Conservation (phyloP, 2,329 filamentous ascomycete genomes). For the Chaetomiaceae sp. region DNA sequence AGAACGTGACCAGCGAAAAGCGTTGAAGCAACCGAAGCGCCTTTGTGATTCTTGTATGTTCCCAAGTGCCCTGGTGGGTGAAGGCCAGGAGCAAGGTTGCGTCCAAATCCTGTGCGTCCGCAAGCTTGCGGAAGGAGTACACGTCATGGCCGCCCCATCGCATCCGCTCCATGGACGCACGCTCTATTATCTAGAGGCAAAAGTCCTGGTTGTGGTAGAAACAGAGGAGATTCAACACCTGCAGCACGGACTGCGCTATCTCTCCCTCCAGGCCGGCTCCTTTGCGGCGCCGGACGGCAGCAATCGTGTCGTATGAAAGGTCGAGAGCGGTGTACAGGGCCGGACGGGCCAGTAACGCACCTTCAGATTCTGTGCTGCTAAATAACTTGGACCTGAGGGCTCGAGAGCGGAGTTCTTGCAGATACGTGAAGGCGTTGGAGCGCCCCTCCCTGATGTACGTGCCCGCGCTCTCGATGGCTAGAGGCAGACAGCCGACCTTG, state of each 20-base stretch:
- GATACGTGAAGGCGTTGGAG: constrained; percentile 1
- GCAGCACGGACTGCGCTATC: not conserved
- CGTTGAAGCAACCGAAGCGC: not conserved
- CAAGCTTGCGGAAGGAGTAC: not conserved
- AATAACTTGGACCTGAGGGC: not conserved
- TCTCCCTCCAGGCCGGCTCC: not conserved
- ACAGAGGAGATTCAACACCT: not conserved
- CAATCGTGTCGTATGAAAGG: constrained; percentile 5
- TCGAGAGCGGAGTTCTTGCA: not conserved
- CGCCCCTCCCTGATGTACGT: constrained; percentile 12
- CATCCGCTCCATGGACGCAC: not conserved
- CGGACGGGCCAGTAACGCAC: not conserved
- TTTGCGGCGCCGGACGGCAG: not conserved
- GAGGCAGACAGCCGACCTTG: constrained; percentile 23
- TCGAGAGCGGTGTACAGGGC: constrained; percentile 6
- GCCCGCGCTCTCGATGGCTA: constrained; percentile 26
- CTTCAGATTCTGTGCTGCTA: not conserved
- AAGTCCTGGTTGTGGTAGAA: constrained; percentile 6
- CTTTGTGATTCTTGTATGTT: not conserved
- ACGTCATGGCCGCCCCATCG: not conserved
- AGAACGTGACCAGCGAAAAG: not conserved
- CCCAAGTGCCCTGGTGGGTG: not conserved
- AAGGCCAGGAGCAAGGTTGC: not conserved
- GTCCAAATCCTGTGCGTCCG: not conserved
- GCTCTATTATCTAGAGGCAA: not conserved